Percentiles rank a stretch among this genome's conserved stretches.
Conservation (phyloP, 2,329 filamentous ascomycete genomes). For the Phyllosticta ampelicida region DNA sequence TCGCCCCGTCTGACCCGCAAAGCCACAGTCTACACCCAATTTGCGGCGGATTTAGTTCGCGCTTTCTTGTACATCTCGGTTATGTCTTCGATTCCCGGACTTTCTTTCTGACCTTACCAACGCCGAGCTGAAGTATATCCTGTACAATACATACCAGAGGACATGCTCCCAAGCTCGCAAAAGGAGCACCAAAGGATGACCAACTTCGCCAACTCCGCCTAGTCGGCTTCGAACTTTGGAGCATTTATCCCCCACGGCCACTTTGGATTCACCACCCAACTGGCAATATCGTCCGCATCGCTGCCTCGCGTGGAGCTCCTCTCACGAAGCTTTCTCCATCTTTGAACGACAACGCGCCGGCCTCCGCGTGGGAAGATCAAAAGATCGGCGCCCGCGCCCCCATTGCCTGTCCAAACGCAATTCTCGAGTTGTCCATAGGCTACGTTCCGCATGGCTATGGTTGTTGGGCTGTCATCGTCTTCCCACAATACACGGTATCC, state of each 20-base stretch:
- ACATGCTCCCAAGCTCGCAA: not conserved
- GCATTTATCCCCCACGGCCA: not conserved
- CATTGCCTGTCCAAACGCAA: slow-evolving; percentile 22
- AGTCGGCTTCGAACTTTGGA: not conserved
- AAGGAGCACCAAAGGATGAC: not conserved
- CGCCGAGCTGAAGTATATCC: not conserved
- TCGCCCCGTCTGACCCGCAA: not conserved
- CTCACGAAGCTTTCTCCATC: slow-evolving; percentile 5
- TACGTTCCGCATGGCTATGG: slow-evolving; percentile 22
- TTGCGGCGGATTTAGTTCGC: too few species aligned
- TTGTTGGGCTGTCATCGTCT: slow-evolving; percentile 15
- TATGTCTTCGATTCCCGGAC: not conserved
- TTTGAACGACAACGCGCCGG: slow-evolving; percentile 4
- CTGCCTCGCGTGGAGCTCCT: not conserved
- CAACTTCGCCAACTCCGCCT: not conserved
- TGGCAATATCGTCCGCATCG: slow-evolving; percentile 3
- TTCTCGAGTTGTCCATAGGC: slow-evolving; percentile 27
- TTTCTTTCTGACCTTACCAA: not conserved
- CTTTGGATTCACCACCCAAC: slow-evolving; percentile 3
- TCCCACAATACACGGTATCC: slow-evolving; percentile 30
- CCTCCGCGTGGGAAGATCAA: slow-evolving; percentile 13
- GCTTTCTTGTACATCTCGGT: not conserved
- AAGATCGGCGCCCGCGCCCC: slow-evolving; percentile 23
- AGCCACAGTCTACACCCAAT: not conserved
- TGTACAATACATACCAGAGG: not conserved